Base-by-base conservation (phyloP, 2,329 filamentous ascomycete species). In the Chrysoporthe austroafricana region DNA sequence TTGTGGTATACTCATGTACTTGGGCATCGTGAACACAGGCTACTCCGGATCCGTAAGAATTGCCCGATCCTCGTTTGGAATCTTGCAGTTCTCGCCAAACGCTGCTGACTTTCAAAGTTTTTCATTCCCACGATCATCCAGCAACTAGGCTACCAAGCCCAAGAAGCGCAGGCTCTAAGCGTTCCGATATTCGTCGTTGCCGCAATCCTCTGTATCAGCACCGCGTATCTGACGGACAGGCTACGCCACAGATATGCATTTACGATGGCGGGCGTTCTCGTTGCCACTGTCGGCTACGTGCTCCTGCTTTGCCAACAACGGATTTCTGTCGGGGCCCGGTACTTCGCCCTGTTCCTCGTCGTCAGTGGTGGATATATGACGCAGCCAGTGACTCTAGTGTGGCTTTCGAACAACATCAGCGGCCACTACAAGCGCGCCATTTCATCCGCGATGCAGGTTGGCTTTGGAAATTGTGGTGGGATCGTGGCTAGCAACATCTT, bases 371-470 rank as follows among this genome's bases (percentile, higher is more conserved):
- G 82, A 1, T 88, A 84, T 73, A 83, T 85, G 62, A 81, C 83
- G 3, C 84, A 86, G 69, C 86, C 86, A 1, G 81, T 88, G 54
- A 79, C 81, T 1, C 76, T 88, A 36, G 83, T 80, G 7, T 89
- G 86, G 86, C 77, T 88, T 32, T 81, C 80, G 66, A 88, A 88
- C 73, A 85, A 86, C 70, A 80, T 87, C 71, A 81, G 80, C 0
- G 86, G 86, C 1, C 85, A 87, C 73, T 88, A 86, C 74, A 88
- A 88, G 77, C 81, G 85, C 21, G 79, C 81, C 0, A 79, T 89
- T 39, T 80, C 81, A 6, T 80, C 84, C 26, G 85, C 85, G 18
- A 79, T 87, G 69, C 83, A 83, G 77, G 80, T 85, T 71, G 71
- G 81, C 68, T 78, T 85, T 5, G 85, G 85, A 14, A 86, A 86